Conservation (phyloP, 345 rosid species). For the Arabis hirsuta region DNA sequence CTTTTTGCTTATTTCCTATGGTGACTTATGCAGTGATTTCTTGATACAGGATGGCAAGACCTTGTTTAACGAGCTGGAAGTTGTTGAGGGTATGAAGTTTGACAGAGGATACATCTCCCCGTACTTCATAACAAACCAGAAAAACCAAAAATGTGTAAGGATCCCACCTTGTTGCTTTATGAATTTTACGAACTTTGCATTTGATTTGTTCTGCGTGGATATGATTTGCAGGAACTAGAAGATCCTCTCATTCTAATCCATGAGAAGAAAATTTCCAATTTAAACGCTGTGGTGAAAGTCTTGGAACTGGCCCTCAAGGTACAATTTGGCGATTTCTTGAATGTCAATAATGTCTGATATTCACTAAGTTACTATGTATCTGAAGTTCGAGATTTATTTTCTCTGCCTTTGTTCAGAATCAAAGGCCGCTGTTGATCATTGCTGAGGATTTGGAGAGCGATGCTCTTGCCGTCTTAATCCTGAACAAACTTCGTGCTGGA, state of each 20-base stretch:
- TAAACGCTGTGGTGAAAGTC: constrained; percentile 83
- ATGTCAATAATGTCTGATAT: neutral
- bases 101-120: constrained; percentile 99
- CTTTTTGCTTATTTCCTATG: neutral
- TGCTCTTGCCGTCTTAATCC: constrained; percentile 81
- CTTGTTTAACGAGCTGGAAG: constrained; percentile 85
- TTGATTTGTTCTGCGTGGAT: constrained; percentile 20
- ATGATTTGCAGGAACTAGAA: constrained; percentile 75
- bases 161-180: constrained; percentile 18
- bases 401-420: constrained; percentile 55
- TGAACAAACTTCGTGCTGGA: constrained; percentile 96
- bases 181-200: neutral
- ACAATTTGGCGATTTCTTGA: constrained; percentile 1
- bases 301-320: constrained; percentile 95
- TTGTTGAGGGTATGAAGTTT: constrained; percentile 98
- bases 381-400: neutral
- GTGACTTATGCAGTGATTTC: constrained; percentile 14
- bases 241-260: constrained; percentile 95
- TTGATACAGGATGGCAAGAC: constrained; percentile 89
- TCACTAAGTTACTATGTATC: neutral
- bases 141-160: constrained; percentile 95
- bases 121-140: constrained; percentile 83
- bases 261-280: constrained; percentile 89
- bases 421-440: constrained; percentile 84
- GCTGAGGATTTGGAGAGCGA: constrained; percentile 99